Evolutionary conservation across 2,329 filamentous ascomycete genomes (phyloP).

Genomic region (Aspergillus fumigatus): DNA sequence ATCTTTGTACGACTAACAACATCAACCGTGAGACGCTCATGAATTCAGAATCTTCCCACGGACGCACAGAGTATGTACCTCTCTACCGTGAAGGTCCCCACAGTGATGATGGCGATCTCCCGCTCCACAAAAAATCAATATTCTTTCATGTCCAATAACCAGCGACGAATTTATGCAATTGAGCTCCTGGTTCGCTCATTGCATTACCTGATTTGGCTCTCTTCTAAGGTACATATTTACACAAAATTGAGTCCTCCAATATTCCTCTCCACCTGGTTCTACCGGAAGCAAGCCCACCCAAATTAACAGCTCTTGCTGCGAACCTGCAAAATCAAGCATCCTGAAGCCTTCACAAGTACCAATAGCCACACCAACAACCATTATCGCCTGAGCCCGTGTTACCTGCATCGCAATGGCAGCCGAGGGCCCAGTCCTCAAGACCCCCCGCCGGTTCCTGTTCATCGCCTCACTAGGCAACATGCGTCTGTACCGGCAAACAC

Average conservation of each 20-base stretch:
- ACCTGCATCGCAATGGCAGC: not conserved
- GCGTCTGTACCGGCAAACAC: constrained; percentile 64
- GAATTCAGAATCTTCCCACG: not conserved
- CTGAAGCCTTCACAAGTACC: not conserved
- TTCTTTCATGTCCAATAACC: not conserved
- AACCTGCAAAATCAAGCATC: not conserved
- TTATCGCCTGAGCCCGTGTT: not conserved
- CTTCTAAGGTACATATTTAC: not conserved
- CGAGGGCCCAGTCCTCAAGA: constrained; percentile 4
- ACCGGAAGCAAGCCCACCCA: not conserved
- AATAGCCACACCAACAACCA: not conserved
- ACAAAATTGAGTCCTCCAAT: not conserved
- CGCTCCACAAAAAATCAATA: not conserved
- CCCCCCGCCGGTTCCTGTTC: constrained; percentile 52
- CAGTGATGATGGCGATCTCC: not conserved
- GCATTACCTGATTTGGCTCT: not conserved
- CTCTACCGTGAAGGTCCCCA: not conserved
- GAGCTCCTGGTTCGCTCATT: not conserved
- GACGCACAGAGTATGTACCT: not conserved
- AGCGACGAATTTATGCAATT: not conserved
- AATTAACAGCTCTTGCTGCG: not conserved
- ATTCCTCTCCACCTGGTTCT: not conserved
- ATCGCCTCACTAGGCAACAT: constrained; percentile 88
- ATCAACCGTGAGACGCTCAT: too few species aligned
- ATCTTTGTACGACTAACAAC: too few species aligned